Conservation (phyloP, 2,329 filamentous ascomycete genomes). For the Microdochium bolleyi region DNA sequence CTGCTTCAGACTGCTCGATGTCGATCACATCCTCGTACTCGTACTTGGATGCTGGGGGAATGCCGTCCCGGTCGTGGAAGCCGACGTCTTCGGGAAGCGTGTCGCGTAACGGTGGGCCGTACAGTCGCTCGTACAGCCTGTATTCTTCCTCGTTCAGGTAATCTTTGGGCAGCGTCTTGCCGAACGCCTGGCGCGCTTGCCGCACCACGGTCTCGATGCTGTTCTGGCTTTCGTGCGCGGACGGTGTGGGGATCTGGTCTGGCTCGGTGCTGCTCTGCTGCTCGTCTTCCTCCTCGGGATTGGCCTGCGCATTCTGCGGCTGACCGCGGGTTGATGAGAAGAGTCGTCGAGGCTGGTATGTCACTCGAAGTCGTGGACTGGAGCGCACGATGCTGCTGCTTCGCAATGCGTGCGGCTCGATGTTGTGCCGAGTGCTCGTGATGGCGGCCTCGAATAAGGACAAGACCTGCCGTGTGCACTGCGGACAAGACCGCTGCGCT, state of each 20-base stretch:
- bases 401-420: not conserved
- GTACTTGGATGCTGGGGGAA: conserved; percentile 9
- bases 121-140: conserved; percentile 69
- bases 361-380: conserved; percentile 3
- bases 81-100: conserved; percentile 53
- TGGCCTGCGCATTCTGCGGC: conserved; percentile 9
- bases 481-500: conserved; percentile 25
- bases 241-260: not conserved
- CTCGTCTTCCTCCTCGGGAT: conserved; percentile 1
- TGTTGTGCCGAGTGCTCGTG: conserved; percentile 8
- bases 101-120: conserved; percentile 64
- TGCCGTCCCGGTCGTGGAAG: conserved; percentile 26
- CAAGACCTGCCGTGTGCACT: conserved; percentile 26
- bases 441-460: conserved; percentile 27
- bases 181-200: conserved; percentile 65
- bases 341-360: conserved; percentile 7
- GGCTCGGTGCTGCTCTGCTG: not conserved
- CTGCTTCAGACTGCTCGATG: conserved; percentile 19
- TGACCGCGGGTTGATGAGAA: conserved; percentile 13
- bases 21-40: conserved; percentile 10
- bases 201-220: conserved; percentile 44
- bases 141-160: conserved; percentile 66
- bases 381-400: conserved; percentile 3
- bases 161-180: conserved; percentile 66
- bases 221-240: conserved; percentile 1